Evolutionary conservation across 768 basidiomycete genomes (phyloP), one percentile per base, ranked within the genome.

Genomic region (Tubosaeta sp.): DNA sequence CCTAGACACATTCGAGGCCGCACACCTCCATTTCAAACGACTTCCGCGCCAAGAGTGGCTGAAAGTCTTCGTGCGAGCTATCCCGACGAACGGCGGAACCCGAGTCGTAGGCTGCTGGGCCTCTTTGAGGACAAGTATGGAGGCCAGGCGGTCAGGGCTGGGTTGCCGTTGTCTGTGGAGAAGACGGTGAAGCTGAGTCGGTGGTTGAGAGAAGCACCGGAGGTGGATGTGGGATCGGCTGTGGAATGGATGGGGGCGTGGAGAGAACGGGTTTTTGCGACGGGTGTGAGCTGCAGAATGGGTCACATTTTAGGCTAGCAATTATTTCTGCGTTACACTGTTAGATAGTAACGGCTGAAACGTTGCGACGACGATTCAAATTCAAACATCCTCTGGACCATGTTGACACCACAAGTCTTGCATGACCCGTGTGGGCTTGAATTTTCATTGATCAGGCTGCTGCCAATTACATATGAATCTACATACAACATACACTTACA

Each of bases 231-330:
- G 1, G 67, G 52, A 22, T 52, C 78, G 32, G 73, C 78, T 1
- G 64, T 59, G 14, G 72, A 73, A 37, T 78, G 77, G 76, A 66
- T 72, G 2, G 59, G 48, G 16, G 65, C 69, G 11, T 79, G 77
- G 68, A 52, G 60, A 68, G 43, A 70, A 66, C n/a, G 71, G 71
- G 13, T n/a, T 79, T 79, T 58, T 54, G 38, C 13, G 12, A 51
- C 46, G 53, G 25, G 16, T 4, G 3, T n/a, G n/a, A n/a, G n/a
- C n/a, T 5, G 42, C 4, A 4, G 12, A 27, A 14, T 39, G n/a
- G n/a, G n/a, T n/a, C n/a, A n/a, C n/a, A n/a, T n/a, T n/a, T n/a
- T n/a, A n/a, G n/a, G n/a, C n/a, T n/a, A n/a, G n/a, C n/a, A n/a
- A n/a, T n/a, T n/a, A n/a, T n/a, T n/a, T n/a, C n/a, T n/a, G n/a